Evolutionary conservation across 768 basidiomycete genomes (phyloP), one percentile per base, ranked within the genome.

Genomic region (Gautieria morchelliformis): DNA sequence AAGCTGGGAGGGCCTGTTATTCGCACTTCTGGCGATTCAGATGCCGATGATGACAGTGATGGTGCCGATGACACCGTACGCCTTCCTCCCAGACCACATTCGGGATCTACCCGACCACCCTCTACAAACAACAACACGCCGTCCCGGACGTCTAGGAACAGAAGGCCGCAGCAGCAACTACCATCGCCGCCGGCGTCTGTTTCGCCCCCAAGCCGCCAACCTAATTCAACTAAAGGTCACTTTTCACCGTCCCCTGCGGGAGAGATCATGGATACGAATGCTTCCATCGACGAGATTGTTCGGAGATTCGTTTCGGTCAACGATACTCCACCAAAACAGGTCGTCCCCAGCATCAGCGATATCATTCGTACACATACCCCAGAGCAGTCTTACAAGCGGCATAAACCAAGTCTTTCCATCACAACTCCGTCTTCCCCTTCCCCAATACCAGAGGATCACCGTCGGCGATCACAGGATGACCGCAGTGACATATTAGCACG

Each of bases 281-380:
- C 45, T 30, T 61, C 60, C n/a, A 59, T 60, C 52, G 60, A 61
- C 30, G 60, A 61, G 20, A 58, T 58, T 8, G 30, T 61, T 48
- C 60, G 60, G 8, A 52, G 40, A 14, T 48, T 40, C 12, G 58
- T 59, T 27, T 35, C 52, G 24, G 8, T 47, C 37, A 35, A 32
- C 56, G 57, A 61, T 61, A 35, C 63, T 57, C 50, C 72, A 72
- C 60, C 69, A 63, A 65, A 81, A 68, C 73, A 72, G 19, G 66
- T 85, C 51, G 80, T 83, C 7, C 90, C 91, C 48, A 88, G 89
- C 14, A 93, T 93, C 66, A 87, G 85, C 41, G 90, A 93, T 57
- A 93, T 93, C 59, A 93, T 93, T 59, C 83, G 86, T 30, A 79
- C 79, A 27, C 83, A 92, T 71, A 83, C 84, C 3, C 87, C 87